Evolutionary conservation across 805 yeast genomes (phyloP).

Genomic region (Citeromyces nyonsensis): DNA sequence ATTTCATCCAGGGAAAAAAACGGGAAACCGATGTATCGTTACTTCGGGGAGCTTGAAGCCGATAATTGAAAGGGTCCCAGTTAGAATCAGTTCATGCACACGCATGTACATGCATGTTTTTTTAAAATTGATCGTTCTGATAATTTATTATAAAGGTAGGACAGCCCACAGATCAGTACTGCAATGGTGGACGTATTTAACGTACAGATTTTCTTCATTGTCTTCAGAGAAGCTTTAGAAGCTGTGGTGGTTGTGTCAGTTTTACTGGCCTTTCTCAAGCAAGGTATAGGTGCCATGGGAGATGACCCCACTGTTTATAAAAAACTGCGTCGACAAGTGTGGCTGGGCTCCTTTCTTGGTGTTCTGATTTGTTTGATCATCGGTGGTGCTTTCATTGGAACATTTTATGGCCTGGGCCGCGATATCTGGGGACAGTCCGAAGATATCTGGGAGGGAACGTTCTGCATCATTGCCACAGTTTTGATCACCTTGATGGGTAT

Average conservation of each 20-base stretch:
- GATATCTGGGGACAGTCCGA: constrained; percentile 83
- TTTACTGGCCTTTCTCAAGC: constrained; percentile 79
- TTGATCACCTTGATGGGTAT: constrained; percentile 91
- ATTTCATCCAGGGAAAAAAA: no score
- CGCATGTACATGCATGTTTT: no score
- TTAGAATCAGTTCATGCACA: no score
- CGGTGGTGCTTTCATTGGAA: constrained; percentile 93
- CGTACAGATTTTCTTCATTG: constrained; percentile 72
- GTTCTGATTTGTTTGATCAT: constrained; percentile 63
- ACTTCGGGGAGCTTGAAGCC: no score
- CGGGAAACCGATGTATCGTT: no score
- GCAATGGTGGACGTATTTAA: constrained; percentile 29
- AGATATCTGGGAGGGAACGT: constrained; percentile 95
- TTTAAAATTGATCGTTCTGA: no score
- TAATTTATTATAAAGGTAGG: no score
- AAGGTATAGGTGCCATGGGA: constrained; percentile 49
- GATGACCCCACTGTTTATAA: constrained; percentile 40
- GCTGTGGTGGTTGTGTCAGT: constrained; percentile 89
- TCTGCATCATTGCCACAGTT: constrained; percentile 78
- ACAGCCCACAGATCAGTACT: neutral
- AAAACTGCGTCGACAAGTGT: constrained; percentile 61
- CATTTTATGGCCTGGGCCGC: constrained; percentile 64
- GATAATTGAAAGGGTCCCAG: no score
- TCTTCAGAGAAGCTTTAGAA: constrained; percentile 87
- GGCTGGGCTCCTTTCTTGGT: constrained; percentile 71